Evolutionary conservation across 2,329 filamentous ascomycete genomes (phyloP).

Genomic region (Botrytis sinoallii): DNA sequence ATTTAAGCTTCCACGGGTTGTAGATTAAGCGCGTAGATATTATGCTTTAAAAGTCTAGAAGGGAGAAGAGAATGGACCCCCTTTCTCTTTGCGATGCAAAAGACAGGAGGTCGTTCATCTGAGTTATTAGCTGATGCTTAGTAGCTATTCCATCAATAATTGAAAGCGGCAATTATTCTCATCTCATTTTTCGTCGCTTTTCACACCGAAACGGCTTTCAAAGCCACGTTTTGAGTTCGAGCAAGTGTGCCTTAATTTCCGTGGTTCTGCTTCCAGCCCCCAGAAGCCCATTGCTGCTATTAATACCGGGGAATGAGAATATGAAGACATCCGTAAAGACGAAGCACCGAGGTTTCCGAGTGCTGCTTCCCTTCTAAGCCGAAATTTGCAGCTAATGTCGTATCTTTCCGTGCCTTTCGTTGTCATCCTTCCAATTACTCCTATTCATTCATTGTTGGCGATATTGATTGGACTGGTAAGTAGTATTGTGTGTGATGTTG

Average conservation of each 20-base stretch:
- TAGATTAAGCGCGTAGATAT: not conserved
- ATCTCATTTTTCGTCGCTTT: not conserved
- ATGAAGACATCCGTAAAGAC: not conserved
- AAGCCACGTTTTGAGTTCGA: not conserved
- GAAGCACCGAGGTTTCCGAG: not conserved
- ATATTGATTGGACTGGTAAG: not conserved
- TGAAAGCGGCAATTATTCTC: not conserved
- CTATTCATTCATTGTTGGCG: not conserved
- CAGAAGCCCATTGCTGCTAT: not conserved
- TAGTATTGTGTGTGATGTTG: not conserved
- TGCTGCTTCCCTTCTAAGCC: not conserved
- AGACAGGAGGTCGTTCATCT: not conserved
- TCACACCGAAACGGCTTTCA: not conserved
- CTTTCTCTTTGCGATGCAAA: not conserved
- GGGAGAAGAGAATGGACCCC: not conserved
- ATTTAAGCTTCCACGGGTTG: not conserved
- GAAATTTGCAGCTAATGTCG: slow-evolving; percentile 4
- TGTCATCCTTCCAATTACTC: not conserved
- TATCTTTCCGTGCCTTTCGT: not conserved
- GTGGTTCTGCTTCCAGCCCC: not conserved
- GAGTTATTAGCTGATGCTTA: not conserved
- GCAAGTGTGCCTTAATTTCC: not conserved
- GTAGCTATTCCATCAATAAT: not conserved
- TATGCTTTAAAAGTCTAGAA: not conserved
- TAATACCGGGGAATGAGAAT: not conserved